Conservation (phyloP, 768 basidiomycete species). For the Sporobolomyces pararoseus region DNA sequence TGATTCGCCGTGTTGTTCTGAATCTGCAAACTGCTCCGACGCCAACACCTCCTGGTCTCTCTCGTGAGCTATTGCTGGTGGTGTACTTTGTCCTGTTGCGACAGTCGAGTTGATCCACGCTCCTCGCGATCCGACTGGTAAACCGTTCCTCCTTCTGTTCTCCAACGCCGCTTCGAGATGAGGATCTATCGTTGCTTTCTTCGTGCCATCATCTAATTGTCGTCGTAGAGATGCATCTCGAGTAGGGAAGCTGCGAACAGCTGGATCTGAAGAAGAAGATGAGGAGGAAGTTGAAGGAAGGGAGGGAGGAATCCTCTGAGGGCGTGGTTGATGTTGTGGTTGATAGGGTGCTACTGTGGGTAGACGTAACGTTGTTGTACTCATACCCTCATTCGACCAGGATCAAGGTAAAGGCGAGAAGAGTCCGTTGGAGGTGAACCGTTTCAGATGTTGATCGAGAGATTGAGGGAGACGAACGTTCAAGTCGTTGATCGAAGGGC, state of each 20-base stretch:
- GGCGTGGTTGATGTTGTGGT: background rate
- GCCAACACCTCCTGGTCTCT: background rate
- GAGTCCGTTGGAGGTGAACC: no score
- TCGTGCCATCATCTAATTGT: background rate
- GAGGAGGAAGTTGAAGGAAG: background rate
- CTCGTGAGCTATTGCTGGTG: no score
- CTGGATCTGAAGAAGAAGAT: no score
- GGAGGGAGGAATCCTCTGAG: background rate
- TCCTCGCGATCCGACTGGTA: background rate
- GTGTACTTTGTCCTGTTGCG: no score
- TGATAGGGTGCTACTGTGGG: background rate
- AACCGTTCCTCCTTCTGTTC: slow-evolving; percentile 9
- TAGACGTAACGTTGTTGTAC: background rate
- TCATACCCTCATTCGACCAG: background rate
- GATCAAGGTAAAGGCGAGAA: no score
- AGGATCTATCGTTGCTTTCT: background rate
- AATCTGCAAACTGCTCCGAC: background rate
- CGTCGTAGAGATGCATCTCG: background rate
- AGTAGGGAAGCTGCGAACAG: background rate
- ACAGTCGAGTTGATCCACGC: background rate
- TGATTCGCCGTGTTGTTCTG: background rate
- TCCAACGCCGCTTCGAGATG: slow-evolving; percentile 29
- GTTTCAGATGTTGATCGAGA: no score
- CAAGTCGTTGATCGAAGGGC: no score
- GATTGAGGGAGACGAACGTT: no score